A percentile compares a stretch with the other conserved stretches of the same genome.
Conservation (phyloP, 768 basidiomycete species). For the Russula abietina region DNA sequence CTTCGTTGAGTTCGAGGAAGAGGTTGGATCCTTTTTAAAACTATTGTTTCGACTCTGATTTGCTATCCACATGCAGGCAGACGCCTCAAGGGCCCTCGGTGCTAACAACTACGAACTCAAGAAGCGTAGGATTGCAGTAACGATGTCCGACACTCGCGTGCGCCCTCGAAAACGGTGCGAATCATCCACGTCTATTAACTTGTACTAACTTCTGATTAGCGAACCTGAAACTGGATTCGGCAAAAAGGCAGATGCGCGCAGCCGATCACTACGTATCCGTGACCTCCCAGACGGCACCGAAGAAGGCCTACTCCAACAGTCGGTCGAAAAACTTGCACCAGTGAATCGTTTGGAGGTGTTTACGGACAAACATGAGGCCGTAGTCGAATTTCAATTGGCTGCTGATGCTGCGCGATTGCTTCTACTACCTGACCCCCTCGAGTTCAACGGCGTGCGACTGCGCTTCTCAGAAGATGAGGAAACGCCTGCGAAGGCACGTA, state of each 20-base stretch:
- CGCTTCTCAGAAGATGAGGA: slow-evolving; percentile 51
- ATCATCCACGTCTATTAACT: not conserved
- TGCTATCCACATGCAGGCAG: slow-evolving; percentile 40
- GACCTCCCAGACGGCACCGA: slow-evolving; percentile 73
- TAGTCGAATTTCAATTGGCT: slow-evolving; percentile 58
- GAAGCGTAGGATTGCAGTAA: slow-evolving; percentile 85
- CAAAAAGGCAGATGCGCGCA: slow-evolving; percentile 49
- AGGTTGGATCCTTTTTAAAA: slow-evolving; percentile 43
- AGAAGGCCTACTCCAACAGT: slow-evolving; percentile 89
- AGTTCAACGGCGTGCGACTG: slow-evolving; percentile 59
- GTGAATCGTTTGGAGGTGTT: slow-evolving; percentile 76
- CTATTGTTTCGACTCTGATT: not conserved
- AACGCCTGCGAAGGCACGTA: slow-evolving; percentile 31
- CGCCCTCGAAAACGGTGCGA: slow-evolving; percentile 29
- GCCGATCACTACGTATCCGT: slow-evolving; percentile 68
- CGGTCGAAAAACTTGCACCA: slow-evolving; percentile 66
- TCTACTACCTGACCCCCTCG: slow-evolving; percentile 62
- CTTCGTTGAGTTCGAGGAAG: slow-evolving; percentile 84
- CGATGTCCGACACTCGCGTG: slow-evolving; percentile 66
- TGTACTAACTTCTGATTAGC: not conserved
- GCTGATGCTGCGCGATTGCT: slow-evolving; percentile 80
- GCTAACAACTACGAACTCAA: slow-evolving; percentile 88
- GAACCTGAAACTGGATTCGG: slow-evolving; percentile 53
- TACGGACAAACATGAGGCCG: slow-evolving; percentile 49
- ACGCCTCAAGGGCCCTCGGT: slow-evolving; percentile 62